Base-by-base conservation (phyloP, 768 basidiomycete species). In the Asterophora parasitica region DNA sequence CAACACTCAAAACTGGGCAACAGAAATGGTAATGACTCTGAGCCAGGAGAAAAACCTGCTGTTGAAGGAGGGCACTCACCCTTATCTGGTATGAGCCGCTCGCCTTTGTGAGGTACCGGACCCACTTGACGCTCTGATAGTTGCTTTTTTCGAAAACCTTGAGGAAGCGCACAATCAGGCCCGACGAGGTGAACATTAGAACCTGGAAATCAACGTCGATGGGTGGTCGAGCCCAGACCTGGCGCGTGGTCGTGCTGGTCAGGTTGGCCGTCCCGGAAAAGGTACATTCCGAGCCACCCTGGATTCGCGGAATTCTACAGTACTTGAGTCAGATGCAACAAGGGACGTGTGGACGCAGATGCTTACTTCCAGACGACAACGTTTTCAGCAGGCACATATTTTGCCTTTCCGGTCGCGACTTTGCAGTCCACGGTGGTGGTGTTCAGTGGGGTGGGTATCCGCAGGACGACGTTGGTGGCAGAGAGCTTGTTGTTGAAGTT, bases 171-270 rank as follows among this genome's bases (percentile, higher is more conserved):
- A 99, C 96, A 42, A 95, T 87, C 59, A 99, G 65, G 1, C 96
- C 96, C 9, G 95, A 97, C 9, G 96, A 78, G 0, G 96, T 98
- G 67, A 98, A 92, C 96, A 99, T 99, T 57, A 99, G 76, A 48
- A 99, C 96, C 70, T 94, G 92, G 70, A 99, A 99, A 65, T 99
- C 96, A 53, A 98, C 85, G 56, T 95, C 91, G 60, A 99, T 98
- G 6, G 96, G 96, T 13, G 96, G 96, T 46, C 96, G 76, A 2
- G 94, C 93, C 96, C 96, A 99, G 4, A 95, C 85, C 76, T 97
- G 93, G 28, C 92, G 84, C 50, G 82, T 78, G 0, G 96, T 99
- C 27, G 92, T 95, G 50, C 82, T 81, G 1, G 94, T 91, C 52
- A 98, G 71, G 28, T 79, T 77, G 5, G 92, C 95, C 7, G 83